Base-by-base conservation (phyloP, 2,329 filamentous ascomycete genomes). In the Dendrostoma leiphaemia region DNA sequence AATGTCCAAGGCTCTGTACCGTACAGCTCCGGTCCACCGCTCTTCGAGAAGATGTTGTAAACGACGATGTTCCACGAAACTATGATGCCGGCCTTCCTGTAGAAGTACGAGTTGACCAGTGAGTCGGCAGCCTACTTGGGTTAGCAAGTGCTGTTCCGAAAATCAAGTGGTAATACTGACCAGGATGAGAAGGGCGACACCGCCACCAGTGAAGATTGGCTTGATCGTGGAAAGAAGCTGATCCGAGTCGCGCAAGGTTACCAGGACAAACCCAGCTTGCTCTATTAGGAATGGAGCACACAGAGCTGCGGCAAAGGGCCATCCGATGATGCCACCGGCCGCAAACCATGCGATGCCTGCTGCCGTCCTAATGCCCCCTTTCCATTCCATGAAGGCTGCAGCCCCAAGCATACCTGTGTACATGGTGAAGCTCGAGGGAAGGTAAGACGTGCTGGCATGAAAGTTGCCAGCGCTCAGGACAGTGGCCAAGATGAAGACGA, bases 381-480 rank as follows among this genome's bases (percentile, higher is more conserved):
- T 82, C 87, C 90, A 94, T 71, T 96, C 90, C 82, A 99, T 88
- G 70, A 97, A 99, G 1, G 90, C 85, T 1, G 91, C 83, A 52
- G 91, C 83, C 10, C 92, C 94, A 7, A 97, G 76, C 80, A 94
- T 94, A 13, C 84, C 86, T 56, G 86, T 89, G 69, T 95, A 97
- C 94, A 99, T 99, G 65, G 94, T 89, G 66, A 99, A 99, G 69
- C 89, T 96, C 8, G 92, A 96, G 0, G 94, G 94, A 5, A 99
- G 77, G 66, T 90, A 97, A 6, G 93, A 85, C 1, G 89, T 82
- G 54, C 90, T 91, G 4, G 94, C 88, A 70, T 97, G 91, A 67
- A 96, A 97, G 80, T 96, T 95, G 40, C 94, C 94, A 0, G 94
- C 90, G 58, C 89, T 95, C 54, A 87, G 85, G 47, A 90, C 74